Base-by-base conservation (phyloP, 78 protist genomes). In the Dictyostelium capitatum region DNA sequence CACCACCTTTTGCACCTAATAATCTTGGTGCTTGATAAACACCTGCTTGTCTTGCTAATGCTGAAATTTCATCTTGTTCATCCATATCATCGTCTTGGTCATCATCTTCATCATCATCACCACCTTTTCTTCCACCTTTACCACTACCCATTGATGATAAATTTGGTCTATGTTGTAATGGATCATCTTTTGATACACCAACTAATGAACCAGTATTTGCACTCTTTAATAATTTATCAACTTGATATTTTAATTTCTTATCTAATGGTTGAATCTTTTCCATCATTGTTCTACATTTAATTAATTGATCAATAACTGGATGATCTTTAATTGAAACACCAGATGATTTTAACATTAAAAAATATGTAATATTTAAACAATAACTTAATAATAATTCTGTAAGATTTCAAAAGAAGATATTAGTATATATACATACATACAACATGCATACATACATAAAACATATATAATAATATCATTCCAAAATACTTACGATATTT, bases 291-390 rank as follows among this genome's bases (percentile, higher is more conserved):
- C 99, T 95, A n/a, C 93, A 83, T 12, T 65, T 82, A 30, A 97
- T 95, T 32, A 97, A 89, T 80, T 92, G 90, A 41, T 54, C 92
- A 69, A 97, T 78, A 57, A 97, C 98, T 75, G 98, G 98, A 82
- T 97, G 99, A 79, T 96, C 96, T 48, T 83, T 83, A 57, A 98
- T 95, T 23, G 92, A 54, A 70, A 51, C 17, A 32, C 98, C 98
- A 20, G 95, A 79, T 37, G 97, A 89, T 89, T 98, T 97, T 64
- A 97, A 81, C 82, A 96, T 65, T 77, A 98, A 69, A 70, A 95
- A 98, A 83, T 97, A 98, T 37, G 95, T 30, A 64, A 98, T 65
- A 92, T 96, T 73, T 59, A 89, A 92, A 95, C 97, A 94, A 96
- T 98, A 98, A 59, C 85, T 70, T 81, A 97, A 90, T 94, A 97